Base-by-base conservation (phyloP, 2,329 filamentous ascomycete species). In the Hypocreales sp. region DNA sequence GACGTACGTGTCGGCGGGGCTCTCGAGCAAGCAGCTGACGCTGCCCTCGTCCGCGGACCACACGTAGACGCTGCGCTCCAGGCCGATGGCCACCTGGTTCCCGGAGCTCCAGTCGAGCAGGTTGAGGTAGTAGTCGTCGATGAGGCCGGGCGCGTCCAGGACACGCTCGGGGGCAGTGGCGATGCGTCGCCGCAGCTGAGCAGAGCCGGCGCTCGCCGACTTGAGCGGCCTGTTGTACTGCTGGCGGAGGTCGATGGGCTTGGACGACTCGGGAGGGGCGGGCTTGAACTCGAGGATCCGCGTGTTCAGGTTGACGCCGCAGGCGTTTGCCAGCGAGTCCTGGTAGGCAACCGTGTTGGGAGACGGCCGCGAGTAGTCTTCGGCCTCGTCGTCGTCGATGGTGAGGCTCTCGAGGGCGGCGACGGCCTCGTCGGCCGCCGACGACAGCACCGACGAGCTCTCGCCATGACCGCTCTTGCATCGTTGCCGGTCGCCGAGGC, bases 81-180 rank as follows among this genome's bases (percentile, higher is more conserved):
- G 73, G 31, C 87, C 90, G 49, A 98, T 95, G 26, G 90, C 90
- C 29, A 98, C 87, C 56, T 98, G 90, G 64, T 98, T 98, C 34
- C 80, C 78, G 6, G 84, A 90, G 49, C 86, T 93, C 90, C 90
- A 98, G 61, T 98, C 90, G 15, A 98, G 73, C 21, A 98, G 68
- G 64, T 98, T 98, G 43, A 98, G 79, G 55, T 98, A 98, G 68
- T 95, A 98, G 60, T 98, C 90, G 46, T 98, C 90, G 35, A 95
- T 79, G 28, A 98, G 72, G 30, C 87, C 90, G 5, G 90, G 90
- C 5, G 90, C 90, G 55, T 98, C 90, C 15, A 98, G 72, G 10
- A 98, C 90, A 38, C 90, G 81, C 58, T 98, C 90, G 8, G 90
- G 90, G 9, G 87, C 84, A 7, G 90, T 94, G 28, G 90, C 79